Base-by-base conservation (phyloP, 306 rosid species). In the Fragaria nilgerrensis region DNA sequence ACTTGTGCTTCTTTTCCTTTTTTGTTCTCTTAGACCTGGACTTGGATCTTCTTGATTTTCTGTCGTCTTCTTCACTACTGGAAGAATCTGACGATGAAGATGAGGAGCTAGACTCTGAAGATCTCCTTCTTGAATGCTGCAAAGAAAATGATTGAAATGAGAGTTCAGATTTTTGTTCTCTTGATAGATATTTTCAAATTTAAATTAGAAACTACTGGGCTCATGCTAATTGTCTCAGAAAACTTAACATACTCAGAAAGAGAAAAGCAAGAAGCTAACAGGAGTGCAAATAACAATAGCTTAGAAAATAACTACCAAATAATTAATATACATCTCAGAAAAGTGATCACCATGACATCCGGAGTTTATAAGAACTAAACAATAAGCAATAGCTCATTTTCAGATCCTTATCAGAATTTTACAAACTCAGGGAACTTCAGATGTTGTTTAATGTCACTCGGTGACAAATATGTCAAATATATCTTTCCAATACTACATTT, bases 81-180 rank as follows among this genome's bases (percentile, higher is more conserved):
- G 88, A 90, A 62, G 87, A 85, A 67, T 88, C 87, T 2, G 88
- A 85, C 14, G 90, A 87, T 41, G 97, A 96, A 32, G 85, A 79
- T 7, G 96, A 88, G 41, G 93, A 87, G 88, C 92, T 87, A 50
- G 96, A 88, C 75, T 82, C 89, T 2, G 96, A 95, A 15, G 91
- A 88, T 78, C 89, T 93, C 84, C 86, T 85, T 78, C 91, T 92
- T 73, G 98, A 89, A 83, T 91, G 96, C 99, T 96, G 73, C 86
- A 82, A 65, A 70, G 69, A 23, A 52, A 65, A 75, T 73, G 52
- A 56, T 56, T 56, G 19, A 68, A 56, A 76, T 62, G 59, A 80
- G 82, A 50, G 41, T 75, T 65, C 10, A 53, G 25, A 66, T 9
- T 43, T 44, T 5, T 14, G 62, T 32, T n/a, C 61, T 7, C 13